A percentile compares a stretch with the other conserved stretches of the same genome.
phyloP scores from a whole-genome alignment of 2,329 filamentous ascomycete genomes.

The Seiridium unicorne region DNA sequence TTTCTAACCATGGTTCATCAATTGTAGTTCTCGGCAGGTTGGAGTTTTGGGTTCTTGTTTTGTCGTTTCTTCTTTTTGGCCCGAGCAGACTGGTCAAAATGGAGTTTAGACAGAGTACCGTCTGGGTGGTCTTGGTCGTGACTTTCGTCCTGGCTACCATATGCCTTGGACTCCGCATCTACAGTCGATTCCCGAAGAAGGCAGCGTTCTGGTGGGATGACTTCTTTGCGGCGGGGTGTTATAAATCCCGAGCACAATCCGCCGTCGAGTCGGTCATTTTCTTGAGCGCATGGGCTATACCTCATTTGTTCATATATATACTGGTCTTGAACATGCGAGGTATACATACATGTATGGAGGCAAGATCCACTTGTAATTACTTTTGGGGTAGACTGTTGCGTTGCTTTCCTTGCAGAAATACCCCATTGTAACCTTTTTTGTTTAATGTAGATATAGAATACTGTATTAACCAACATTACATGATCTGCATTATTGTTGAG shows the following conservation, averaged over 20 bases:
- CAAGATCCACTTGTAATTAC: not conserved
- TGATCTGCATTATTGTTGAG: not conserved
- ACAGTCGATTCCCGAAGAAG: not conserved
- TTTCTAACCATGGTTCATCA: not conserved
- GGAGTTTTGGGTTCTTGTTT: not conserved
- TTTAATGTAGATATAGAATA: not conserved
- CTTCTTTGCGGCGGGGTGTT: not conserved
- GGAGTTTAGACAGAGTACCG: not conserved
- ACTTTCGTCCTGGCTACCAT: not conserved
- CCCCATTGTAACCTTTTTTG: not conserved
- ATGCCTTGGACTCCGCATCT: not conserved
- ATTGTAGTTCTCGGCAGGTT: not conserved
- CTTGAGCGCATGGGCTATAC: too few relatives aligned
- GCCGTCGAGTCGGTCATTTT: too few relatives aligned
- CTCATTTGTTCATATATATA: too few relatives aligned
- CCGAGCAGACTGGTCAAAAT: not conserved
- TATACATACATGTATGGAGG: too few relatives aligned
- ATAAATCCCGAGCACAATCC: not conserved
- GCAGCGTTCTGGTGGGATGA: slow-evolving; percentile 2
- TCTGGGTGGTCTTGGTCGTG: not conserved
- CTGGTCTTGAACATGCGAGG: too few relatives aligned
- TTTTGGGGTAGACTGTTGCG: too few relatives aligned
- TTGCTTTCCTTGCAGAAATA: not conserved
- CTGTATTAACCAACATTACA: not conserved
- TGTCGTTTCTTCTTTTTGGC: not conserved